These are phyloP conservation scores for Jamesozyma hellenica DNA, from an alignment of 805 yeast genomes.

Conservation along the genomic window DNA sequence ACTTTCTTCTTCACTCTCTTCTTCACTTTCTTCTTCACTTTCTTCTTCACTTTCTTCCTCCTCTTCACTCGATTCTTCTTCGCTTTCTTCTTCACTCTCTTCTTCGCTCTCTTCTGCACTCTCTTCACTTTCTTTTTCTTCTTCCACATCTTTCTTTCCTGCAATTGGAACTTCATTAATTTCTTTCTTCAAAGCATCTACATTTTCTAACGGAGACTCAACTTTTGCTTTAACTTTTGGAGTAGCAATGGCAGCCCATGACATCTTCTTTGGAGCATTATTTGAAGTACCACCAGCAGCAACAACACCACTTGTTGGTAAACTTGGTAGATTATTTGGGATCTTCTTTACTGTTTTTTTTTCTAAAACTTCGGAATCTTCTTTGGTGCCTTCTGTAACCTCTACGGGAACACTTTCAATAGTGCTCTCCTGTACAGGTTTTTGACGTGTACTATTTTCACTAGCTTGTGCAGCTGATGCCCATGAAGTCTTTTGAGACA, in stretches of 20 bases:
- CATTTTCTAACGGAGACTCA: slow-evolving; percentile 16
- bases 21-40: slow-evolving; percentile 3
- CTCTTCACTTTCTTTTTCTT: slow-evolving; percentile 6
- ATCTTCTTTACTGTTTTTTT: slow-evolving; percentile 4
- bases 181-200: slow-evolving; percentile 29
- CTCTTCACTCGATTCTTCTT: slow-evolving; percentile 4
- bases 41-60: slow-evolving; percentile 6
- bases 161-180: slow-evolving; percentile 9
- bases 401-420: not conserved
- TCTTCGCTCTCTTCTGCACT: slow-evolving; percentile 5
- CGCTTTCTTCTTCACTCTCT: slow-evolving; percentile 5
- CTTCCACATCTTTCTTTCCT: not conserved
- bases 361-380: slow-evolving; percentile 12
- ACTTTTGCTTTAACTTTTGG: slow-evolving; percentile 30
- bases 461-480: slow-evolving; percentile 30
- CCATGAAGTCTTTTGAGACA: slow-evolving; percentile 27
- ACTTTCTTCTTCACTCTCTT: slow-evolving; percentile 1
- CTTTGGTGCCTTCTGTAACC: slow-evolving; percentile 7
- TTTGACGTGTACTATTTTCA: slow-evolving; percentile 4
- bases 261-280: slow-evolving; percentile 26
- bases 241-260: slow-evolving; percentile 65
- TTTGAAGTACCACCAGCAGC: slow-evolving; percentile 6
- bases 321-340: slow-evolving; percentile 1
- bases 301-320: slow-evolving; percentile 6
- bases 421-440: not conserved